Evolutionary conservation across 352 stramenopile species (phyloP).

Genomic region (Hyaloperonospora brassicae): DNA sequence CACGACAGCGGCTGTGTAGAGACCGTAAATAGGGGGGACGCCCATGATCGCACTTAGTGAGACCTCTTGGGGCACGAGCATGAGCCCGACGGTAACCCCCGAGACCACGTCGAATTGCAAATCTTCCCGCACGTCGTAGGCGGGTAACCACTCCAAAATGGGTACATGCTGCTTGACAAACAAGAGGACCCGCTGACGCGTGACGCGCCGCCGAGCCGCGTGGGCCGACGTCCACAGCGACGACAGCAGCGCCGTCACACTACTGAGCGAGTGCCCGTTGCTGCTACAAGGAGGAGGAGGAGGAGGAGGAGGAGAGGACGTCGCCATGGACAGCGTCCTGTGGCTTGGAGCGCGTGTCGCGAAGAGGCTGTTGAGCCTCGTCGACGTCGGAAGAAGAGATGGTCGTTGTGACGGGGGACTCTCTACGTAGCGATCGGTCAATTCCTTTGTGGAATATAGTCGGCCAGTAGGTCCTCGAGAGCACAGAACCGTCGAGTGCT

Average conservation of each 20-base stretch:
- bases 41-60: conserved; percentile 14
- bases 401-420: no score
- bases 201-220: conserved; percentile 12
- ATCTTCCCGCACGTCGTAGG: conserved; percentile 50
- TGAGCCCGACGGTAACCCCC: conserved; percentile 75
- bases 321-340: conserved; percentile 11
- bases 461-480: no score
- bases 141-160: conserved; percentile 64
- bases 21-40: conserved; percentile 11
- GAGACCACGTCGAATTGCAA: conserved; percentile 63
- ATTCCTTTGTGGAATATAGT: no score
- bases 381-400: no score
- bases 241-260: conserved; percentile 6
- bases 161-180: conserved; percentile 51
- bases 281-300: not conserved
- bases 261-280: conserved; percentile 11
- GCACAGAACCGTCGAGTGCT: no score
- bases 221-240: conserved; percentile 13
- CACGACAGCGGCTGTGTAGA: conserved; percentile 63
- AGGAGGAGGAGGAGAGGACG: conserved; percentile 17
- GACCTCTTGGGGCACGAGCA: conserved; percentile 43
- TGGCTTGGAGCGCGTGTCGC: no score
- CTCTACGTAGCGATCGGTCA: no score
- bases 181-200: conserved; percentile 28
- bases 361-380: no score